These are phyloP conservation scores for Dicorynia guianensis DNA, from an alignment of 306 rosid species.

Conservation along the genomic window DNA sequence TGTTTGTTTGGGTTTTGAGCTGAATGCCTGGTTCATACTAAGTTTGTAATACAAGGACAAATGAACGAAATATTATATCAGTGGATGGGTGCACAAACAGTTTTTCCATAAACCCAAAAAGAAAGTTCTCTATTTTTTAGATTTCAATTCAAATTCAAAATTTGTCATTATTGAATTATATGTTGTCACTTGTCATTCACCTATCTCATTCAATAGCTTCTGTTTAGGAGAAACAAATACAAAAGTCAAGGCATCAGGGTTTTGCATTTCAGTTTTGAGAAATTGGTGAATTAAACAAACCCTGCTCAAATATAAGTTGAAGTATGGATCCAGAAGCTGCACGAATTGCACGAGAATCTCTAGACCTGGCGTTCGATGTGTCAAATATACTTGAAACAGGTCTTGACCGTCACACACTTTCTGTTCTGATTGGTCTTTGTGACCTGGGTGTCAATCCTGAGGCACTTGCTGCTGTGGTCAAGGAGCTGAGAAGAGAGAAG, in stretches of 20 bases:
- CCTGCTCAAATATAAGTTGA: not conserved
- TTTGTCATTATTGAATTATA: not conserved
- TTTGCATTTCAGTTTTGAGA: not conserved
- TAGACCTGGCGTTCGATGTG: slow-evolving; percentile 79
- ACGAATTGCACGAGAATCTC: slow-evolving; percentile 72
- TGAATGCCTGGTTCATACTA: no score
- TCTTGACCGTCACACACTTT: slow-evolving; percentile 81
- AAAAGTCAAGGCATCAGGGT: not conserved
- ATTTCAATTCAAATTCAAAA: not conserved
- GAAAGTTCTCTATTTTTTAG: no score
- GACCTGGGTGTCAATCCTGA: slow-evolving; percentile 84
- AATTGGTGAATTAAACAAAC: slow-evolving; percentile 7
- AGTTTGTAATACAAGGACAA: no score
- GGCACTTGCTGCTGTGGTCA: slow-evolving; percentile 79
- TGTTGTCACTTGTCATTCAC: not conserved
- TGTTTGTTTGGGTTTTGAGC: no score
- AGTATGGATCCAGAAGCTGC: slow-evolving; percentile 75
- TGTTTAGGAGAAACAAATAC: not conserved
- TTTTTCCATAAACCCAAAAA: no score
- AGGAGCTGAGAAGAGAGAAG: slow-evolving; percentile 61
- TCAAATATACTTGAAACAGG: slow-evolving; percentile 70
- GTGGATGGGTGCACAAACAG: no score
- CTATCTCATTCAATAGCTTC: not conserved
- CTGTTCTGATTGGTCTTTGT: slow-evolving; percentile 79
- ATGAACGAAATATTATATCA: no score